Percentiles rank a stretch among this genome's conserved stretches.
Evolutionary conservation across 2,329 filamentous ascomycete genomes (phyloP).

Genomic region (Pseudocercospora eumusae): DNA sequence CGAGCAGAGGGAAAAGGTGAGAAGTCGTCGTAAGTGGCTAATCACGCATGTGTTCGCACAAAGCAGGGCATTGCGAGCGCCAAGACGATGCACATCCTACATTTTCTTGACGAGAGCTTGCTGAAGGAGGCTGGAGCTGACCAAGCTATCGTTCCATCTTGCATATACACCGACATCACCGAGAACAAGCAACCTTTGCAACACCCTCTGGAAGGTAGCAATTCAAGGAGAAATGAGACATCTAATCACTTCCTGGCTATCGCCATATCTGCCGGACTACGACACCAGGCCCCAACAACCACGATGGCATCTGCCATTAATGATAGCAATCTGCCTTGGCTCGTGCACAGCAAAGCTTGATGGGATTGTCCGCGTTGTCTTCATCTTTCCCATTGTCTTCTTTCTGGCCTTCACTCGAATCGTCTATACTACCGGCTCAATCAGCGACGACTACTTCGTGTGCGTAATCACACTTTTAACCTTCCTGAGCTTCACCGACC

Average conservation of each 20-base stretch:
- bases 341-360: background rate
- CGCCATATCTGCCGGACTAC: constrained; percentile 2
- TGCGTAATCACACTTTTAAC: background rate
- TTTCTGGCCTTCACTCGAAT: background rate
- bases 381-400: background rate
- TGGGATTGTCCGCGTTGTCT: background rate
- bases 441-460: constrained; percentile 5
- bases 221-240: no score
- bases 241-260: background rate
- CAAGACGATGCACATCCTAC: constrained; percentile 6
- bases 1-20: background rate
- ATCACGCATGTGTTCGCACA: background rate
- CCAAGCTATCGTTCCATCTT: background rate
- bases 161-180: background rate
- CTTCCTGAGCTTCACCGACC: constrained; percentile 2
- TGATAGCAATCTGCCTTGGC: background rate
- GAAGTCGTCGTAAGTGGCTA: background rate
- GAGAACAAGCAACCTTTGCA: background rate
- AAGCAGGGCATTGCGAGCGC: background rate
- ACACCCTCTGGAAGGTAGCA: no score
- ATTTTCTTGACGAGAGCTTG: background rate
- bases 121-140: background rate
- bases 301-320: background rate
- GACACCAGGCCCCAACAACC: background rate
- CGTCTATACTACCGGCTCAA: background rate